A percentile compares a stretch with the other conserved stretches of the same genome.
phyloP scores from a whole-genome alignment of 805 yeast species.

The Wickerhamomyces queroliae region DNA sequence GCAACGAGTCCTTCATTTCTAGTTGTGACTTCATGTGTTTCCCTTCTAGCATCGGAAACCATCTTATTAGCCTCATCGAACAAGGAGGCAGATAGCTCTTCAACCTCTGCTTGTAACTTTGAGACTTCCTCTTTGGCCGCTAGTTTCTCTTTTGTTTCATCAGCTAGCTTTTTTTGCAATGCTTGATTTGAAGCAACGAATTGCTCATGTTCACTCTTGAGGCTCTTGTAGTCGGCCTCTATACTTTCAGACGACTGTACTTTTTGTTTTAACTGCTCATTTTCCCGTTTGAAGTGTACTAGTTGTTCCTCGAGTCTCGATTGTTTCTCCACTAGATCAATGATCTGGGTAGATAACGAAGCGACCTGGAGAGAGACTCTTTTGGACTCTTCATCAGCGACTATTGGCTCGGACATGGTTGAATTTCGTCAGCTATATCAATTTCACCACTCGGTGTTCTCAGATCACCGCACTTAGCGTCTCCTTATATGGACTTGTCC shows the following conservation, averaged over 20 bases:
- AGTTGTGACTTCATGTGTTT: constrained; percentile 51
- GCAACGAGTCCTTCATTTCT: constrained; percentile 50
- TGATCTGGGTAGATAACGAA: constrained; percentile 50
- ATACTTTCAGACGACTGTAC: constrained; percentile 15
- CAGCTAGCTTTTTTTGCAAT: constrained; percentile 24
- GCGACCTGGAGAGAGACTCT: constrained; percentile 52
- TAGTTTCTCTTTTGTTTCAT: constrained; percentile 31
- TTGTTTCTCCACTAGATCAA: constrained; percentile 55
- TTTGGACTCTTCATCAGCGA: constrained; percentile 27
- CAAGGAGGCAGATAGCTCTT: constrained; percentile 69
- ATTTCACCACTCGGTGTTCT: no score
- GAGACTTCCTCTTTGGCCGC: constrained; percentile 55
- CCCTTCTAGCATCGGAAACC: constrained; percentile 75
- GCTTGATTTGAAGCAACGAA: constrained; percentile 27
- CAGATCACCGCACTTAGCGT: no score
- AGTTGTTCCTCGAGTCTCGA: constrained; percentile 48
- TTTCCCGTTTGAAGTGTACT: constrained; percentile 32
- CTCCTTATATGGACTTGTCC: no score
- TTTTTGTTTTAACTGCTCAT: constrained; percentile 22
- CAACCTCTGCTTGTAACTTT: constrained; percentile 65
- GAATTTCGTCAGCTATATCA: background rate
- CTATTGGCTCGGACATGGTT: background rate
- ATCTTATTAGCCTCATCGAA: constrained; percentile 82
- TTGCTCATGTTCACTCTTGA: constrained; percentile 27
- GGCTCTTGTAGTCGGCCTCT: constrained; percentile 20